A percentile compares a stretch with the other conserved stretches of the same genome.
Evolutionary conservation across 202 grass and related monocot species (phyloP).

Genomic region (Saccharum hybrid): DNA sequence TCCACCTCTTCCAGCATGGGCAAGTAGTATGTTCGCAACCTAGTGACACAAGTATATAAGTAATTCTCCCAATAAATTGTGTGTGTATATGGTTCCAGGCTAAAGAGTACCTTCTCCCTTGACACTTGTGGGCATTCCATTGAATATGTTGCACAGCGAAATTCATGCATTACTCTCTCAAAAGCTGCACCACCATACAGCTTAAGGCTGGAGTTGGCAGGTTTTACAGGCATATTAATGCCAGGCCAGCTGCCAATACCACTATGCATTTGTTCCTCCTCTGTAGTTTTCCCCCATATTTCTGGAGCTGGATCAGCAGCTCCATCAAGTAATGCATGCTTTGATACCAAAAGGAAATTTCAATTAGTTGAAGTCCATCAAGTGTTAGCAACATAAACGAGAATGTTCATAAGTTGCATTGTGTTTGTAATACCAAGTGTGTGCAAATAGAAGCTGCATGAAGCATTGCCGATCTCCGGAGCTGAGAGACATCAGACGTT

Average conservation of each 20-base stretch:
- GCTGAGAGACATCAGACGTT: conserved; percentile 87
- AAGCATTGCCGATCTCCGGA: conserved; percentile 86
- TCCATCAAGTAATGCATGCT: conserved; percentile 89
- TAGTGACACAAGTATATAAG: conserved; percentile 42
- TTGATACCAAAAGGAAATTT: conserved; percentile 18
- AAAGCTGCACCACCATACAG: conserved; percentile 94
- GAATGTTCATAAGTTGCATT: conserved; percentile 17
- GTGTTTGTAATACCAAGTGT: conserved; percentile 71
- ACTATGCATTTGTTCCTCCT: conserved; percentile 86
- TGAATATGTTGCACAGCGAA: conserved; percentile 89
- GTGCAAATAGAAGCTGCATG: conserved; percentile 87
- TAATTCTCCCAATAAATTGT: conserved; percentile 5
- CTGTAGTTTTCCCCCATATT: conserved; percentile 94
- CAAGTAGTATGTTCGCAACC: conserved; percentile 99
- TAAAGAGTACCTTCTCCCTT: conserved; percentile 81
- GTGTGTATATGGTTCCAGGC: background rate
- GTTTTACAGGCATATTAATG: conserved; percentile 63
- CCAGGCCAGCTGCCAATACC: conserved; percentile 90
- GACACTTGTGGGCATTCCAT: conserved; percentile 92
- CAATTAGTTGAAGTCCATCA: conserved; percentile 36
- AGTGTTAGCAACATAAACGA: conserved; percentile 23
- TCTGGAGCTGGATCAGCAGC: conserved; percentile 91
- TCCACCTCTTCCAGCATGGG: conserved; percentile 88
- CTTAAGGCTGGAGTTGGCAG: conserved; percentile 83
- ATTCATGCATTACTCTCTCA: conserved; percentile 95